A percentile compares a stretch with the other conserved stretches of the same genome.
These are phyloP conservation scores for Cryphonectria radicalis DNA, from an alignment of 2,329 filamentous ascomycete genomes.

Conservation along the genomic window DNA sequence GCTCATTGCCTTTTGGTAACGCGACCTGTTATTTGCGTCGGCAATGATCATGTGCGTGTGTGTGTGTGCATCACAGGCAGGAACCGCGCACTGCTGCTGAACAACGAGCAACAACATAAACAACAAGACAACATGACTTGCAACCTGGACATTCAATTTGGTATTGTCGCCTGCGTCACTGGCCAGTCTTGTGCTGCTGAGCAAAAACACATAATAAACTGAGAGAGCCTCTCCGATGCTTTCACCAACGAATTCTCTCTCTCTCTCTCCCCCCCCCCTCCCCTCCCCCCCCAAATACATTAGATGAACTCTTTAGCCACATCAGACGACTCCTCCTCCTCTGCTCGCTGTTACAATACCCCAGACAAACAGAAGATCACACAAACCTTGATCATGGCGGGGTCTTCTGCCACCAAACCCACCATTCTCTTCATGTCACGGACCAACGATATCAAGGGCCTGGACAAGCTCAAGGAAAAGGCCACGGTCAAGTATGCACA, in stretches of 20 bases:
- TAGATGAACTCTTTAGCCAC: neutral
- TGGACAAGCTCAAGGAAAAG: neutral
- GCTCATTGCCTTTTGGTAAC: too few species aligned
- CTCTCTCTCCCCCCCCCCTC: neutral
- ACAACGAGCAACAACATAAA: too few species aligned
- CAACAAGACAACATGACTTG: neutral
- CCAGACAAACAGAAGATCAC: neutral
- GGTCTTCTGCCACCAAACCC: neutral
- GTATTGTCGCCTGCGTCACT: neutral
- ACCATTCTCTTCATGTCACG: conserved; percentile 6
- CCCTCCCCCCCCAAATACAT: neutral
- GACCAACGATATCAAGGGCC: neutral
- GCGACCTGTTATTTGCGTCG: too few species aligned
- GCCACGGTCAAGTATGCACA: neutral
- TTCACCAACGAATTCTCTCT: neutral
- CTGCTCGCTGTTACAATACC: neutral
- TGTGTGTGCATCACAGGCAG: too few species aligned
- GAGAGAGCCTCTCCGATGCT: neutral
- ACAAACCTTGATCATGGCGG: neutral
- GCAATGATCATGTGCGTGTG: too few species aligned
- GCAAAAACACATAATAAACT: neutral
- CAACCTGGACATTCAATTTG: neutral
- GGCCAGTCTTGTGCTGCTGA: neutral
- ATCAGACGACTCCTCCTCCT: neutral
- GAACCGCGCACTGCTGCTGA: too few species aligned